Base-by-base conservation (phyloP, 805 yeast genomes). In the Ogataea pignaliae region DNA sequence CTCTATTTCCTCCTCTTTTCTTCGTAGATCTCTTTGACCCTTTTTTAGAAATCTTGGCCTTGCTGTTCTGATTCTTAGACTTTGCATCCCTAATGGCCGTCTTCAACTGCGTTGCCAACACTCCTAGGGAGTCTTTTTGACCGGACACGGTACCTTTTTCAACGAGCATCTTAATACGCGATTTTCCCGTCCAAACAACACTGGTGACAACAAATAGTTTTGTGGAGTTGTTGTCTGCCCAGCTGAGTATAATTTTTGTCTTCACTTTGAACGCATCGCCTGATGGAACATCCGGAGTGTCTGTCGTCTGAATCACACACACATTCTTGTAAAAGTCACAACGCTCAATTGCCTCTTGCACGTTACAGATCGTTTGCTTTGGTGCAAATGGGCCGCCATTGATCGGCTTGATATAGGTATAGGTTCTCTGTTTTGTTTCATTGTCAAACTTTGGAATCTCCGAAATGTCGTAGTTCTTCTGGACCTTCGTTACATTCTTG, bases 281-380 rank as follows among this genome's bases (percentile, higher is more conserved):
- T 30, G 85, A 79, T 0, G 95, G 95, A n/a, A 85, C 88, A 65
- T 85, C 93, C 0, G 93, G 95, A 0, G 88, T 82, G 39, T 72
- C 75, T 0, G 89, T 80, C 1, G 69, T 60, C 51, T 83, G 86
- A 3, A 73, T 69, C 2, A 81, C 77, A 29, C 70, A 67, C 17
- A 80, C 69, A 44, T 60, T 65, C 21, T 69, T 65, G 7, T 73
- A 68, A 15, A 76, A 68, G 54, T 84, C 81, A 43, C 58, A 67
- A 36, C 73, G 68, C 29, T 79, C 78, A 14, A 85, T 56, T 2
- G 71, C 71, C 55, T 86, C 95, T 4, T 72, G 69, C 38, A 85
- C 81, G 14, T 70, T 60, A 66, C 91, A 85, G 45, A 65, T 66
- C 0, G 95, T 85, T 52, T 84, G 85, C 52, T 83, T 84, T 7